Percentiles rank a stretch among this genome's conserved stretches.
Evolutionary conservation across 495 filamentous ascomycete species (phyloP).

Genomic region (Mytilinidion resinicola): DNA sequence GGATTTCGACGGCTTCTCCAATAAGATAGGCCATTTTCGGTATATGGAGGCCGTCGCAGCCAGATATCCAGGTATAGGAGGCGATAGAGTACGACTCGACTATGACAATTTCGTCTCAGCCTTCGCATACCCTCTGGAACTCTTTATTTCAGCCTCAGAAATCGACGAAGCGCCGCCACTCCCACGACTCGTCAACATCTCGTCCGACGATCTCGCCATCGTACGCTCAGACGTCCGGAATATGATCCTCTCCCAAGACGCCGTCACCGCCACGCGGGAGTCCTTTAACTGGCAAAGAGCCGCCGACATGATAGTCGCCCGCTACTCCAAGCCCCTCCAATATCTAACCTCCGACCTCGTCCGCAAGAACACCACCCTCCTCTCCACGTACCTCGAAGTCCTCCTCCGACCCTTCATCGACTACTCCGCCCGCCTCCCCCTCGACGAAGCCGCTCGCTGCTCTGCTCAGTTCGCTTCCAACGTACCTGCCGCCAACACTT

Average conservation of each 20-base stretch:
- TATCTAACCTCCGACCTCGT: constrained; percentile 42
- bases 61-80: constrained; percentile 56
- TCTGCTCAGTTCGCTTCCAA: constrained; percentile 42
- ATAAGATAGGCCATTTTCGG: constrained; percentile 27
- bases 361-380: constrained; percentile 26
- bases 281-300: constrained; percentile 54
- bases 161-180: constrained; percentile 26
- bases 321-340: constrained; percentile 50
- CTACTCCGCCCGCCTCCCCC: constrained; percentile 37
- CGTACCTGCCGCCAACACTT: constrained; percentile 16
- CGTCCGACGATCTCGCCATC: constrained; percentile 33
- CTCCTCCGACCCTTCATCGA: constrained; percentile 48
- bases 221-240: constrained; percentile 41
- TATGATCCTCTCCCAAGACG: constrained; percentile 32
- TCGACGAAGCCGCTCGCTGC: constrained; percentile 44
- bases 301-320: constrained; percentile 53
- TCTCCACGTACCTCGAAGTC: constrained; percentile 43
- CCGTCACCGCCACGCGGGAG: constrained; percentile 17
- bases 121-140: constrained; percentile 43
- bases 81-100: constrained; percentile 48
- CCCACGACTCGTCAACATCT: constrained; percentile 44
- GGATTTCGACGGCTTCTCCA: constrained; percentile 12
- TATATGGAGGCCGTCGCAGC: constrained; percentile 39
- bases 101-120: constrained; percentile 57
- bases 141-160: not conserved